A percentile compares a stretch with the other conserved stretches of the same genome.
Evolutionary conservation across 345 rosid genomes (phyloP).

Genomic region (Odontarrhena argentea): DNA sequence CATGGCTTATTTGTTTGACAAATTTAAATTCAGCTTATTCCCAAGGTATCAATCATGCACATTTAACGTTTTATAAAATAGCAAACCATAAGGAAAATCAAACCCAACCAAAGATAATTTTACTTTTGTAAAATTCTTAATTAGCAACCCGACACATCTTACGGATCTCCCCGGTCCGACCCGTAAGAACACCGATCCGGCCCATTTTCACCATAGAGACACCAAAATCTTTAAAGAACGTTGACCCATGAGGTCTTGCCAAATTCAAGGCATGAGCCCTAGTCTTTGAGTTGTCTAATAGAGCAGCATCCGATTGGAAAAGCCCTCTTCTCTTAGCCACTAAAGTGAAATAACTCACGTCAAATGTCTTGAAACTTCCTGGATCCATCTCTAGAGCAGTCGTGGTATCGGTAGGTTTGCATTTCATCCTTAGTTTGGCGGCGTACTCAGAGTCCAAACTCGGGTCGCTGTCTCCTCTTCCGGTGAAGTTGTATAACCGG

Average conservation of each 20-base stretch:
- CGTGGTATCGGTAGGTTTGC: slow-evolving; percentile 48
- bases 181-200: slow-evolving; percentile 47
- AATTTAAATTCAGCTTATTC: slow-evolving; percentile 18
- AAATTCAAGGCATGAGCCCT: slow-evolving; percentile 19
- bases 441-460: slow-evolving; percentile 50
- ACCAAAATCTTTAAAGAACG: slow-evolving; percentile 55
- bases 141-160: slow-evolving; percentile 51
- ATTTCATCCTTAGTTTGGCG: slow-evolving; percentile 45
- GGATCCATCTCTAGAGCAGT: slow-evolving; percentile 64
- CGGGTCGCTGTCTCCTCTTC: slow-evolving; percentile 64
- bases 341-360: slow-evolving; percentile 48
- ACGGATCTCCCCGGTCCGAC: slow-evolving; percentile 56
- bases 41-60: slow-evolving; percentile 27
- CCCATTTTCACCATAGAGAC: slow-evolving; percentile 66
- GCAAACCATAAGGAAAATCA: slow-evolving; percentile 24
- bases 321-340: slow-evolving; percentile 53
- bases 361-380: slow-evolving; percentile 45
- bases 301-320: slow-evolving; percentile 67
- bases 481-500: slow-evolving; percentile 75
- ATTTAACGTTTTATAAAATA: background rate
- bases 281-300: slow-evolving; percentile 45
- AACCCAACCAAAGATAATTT: slow-evolving; percentile 1
- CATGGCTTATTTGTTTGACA: slow-evolving; percentile 14
- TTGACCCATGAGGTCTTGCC: slow-evolving; percentile 4
- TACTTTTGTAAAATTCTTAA: slow-evolving; percentile 13